Evolutionary conservation across 371 early-diverging fungal species (phyloP).

Genomic region (Haplosporangium sp.): DNA sequence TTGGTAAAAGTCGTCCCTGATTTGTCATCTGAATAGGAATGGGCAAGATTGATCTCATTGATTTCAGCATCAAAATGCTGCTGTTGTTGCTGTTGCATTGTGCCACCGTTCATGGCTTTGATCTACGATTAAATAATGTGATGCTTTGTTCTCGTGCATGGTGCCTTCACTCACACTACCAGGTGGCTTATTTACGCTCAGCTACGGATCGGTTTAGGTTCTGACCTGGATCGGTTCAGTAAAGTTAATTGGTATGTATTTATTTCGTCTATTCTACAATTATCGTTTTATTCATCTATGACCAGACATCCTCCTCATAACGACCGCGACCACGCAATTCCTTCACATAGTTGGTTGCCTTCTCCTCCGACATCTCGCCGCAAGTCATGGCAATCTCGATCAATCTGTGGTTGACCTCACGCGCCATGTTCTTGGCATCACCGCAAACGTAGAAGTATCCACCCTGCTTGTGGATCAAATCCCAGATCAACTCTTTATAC

Average conservation of each 20-base stretch:
- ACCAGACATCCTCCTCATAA: constrained; percentile 97
- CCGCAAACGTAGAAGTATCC: constrained; percentile 94
- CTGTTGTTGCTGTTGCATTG: constrained; percentile 8
- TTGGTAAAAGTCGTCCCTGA: constrained; percentile 9
- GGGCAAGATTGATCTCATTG: background rate
- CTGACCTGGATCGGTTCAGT: constrained; percentile 1
- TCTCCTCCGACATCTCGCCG: constrained; percentile 78
- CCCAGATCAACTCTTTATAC: constrained; percentile 76
- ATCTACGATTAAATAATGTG: background rate
- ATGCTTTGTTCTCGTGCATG: background rate
- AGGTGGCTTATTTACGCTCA: background rate
- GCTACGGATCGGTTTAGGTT: background rate
- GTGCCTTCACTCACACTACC: background rate
- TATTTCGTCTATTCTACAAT: background rate
- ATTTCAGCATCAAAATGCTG: constrained; percentile 2
- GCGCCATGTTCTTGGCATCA: constrained; percentile 97
- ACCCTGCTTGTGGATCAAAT: constrained; percentile 74
- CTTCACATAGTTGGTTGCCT: constrained; percentile 85
- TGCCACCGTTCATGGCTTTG: background rate
- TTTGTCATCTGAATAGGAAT: background rate
- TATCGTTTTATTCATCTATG: constrained; percentile 56
- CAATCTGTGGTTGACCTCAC: constrained; percentile 85
- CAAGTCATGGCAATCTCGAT: constrained; percentile 73
- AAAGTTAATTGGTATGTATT: background rate
- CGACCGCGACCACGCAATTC: constrained; percentile 82